Evolutionary conservation across 768 basidiomycete genomes (phyloP).

Genomic region (Lactarius hengduanensis): DNA sequence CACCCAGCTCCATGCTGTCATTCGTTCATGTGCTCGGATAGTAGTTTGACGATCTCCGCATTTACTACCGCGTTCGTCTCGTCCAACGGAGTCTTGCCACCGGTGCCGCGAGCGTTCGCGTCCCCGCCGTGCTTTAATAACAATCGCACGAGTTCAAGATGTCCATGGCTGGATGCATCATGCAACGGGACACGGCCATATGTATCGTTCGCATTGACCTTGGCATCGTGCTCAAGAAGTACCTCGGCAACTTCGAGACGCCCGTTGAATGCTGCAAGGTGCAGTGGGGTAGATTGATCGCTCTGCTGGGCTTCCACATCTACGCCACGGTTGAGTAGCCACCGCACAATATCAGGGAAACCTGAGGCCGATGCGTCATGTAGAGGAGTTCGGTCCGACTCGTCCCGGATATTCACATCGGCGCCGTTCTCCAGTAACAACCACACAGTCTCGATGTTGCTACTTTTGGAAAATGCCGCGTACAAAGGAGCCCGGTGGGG

Average conservation of each 20-base stretch:
- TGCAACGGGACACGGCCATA: too few species aligned
- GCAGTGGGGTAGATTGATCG: neutral
- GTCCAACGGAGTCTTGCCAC: too few species aligned
- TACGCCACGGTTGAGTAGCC: neutral
- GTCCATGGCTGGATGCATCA: accelerated
- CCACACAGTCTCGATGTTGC: neutral
- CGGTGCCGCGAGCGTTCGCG: too few species aligned
- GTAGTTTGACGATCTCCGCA: too few species aligned
- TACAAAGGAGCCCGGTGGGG: neutral
- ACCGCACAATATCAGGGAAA: neutral
- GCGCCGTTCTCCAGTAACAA: neutral
- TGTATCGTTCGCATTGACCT: neutral
- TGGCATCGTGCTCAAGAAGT: neutral
- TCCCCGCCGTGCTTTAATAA: too few species aligned
- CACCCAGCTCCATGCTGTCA: too few species aligned
- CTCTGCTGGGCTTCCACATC: neutral
- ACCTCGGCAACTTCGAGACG: neutral
- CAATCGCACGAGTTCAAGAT: too few species aligned
- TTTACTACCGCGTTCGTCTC: too few species aligned
- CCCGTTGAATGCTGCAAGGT: neutral
- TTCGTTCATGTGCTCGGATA: too few species aligned
- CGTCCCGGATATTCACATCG: neutral
- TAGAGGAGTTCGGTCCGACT: neutral
- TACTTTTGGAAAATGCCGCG: neutral
- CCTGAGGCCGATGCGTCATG: accelerated